Evolutionary conservation across 2,329 filamentous ascomycete genomes (phyloP), one percentile per base, ranked within the genome.

Genomic region (Sporothrix brunneoviolacea): DNA sequence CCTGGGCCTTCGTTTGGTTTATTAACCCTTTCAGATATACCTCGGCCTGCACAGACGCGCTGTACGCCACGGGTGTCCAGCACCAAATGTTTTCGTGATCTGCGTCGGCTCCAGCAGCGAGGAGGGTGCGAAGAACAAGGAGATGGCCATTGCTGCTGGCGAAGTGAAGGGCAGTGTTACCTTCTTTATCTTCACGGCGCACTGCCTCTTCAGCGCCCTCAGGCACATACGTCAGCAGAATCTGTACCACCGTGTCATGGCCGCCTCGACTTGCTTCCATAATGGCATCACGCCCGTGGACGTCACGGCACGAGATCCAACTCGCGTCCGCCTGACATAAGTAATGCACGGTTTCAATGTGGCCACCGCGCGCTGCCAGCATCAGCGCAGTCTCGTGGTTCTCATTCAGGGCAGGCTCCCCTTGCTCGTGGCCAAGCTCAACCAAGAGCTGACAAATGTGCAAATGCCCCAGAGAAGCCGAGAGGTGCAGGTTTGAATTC

Each of bases 151-250:
- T 87, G 40, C 85, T 85, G 60, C 83, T 88, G 12, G 90, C 90
- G 68, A 93, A 90, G 68, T 95, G 89, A 38, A 95, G 72, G 0
- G 88, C 86, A 3, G 88, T 94, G 63, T 94, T 93, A n/a, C 89
- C 89, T 52, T 85, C 78, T 1, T 74, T 61, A 61, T 95, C 89
- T 4, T 74, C 71, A 27, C 75, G 70, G 40, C 72, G 72, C 7
- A 86, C 74, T 3, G 78, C 76, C 0, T 70, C 69, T 19, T 66
- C 65, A 0, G 77, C 70, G 13, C 78, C 78, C n/a, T 68, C 68
- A 8, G 80, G 79, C 1, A 72, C 75, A 58, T 77, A 82, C 0
- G 80, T 84, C 46, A 85, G 67, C 27, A 85, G 70, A 48, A 84
- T 74, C 63, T 84, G 81, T n/a, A 85, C 65, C 6, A 76, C 74